Percentiles rank a stretch among this genome's conserved stretches.
Conservation (phyloP, 306 rosid species). For the Mimosa pudica region DNA sequence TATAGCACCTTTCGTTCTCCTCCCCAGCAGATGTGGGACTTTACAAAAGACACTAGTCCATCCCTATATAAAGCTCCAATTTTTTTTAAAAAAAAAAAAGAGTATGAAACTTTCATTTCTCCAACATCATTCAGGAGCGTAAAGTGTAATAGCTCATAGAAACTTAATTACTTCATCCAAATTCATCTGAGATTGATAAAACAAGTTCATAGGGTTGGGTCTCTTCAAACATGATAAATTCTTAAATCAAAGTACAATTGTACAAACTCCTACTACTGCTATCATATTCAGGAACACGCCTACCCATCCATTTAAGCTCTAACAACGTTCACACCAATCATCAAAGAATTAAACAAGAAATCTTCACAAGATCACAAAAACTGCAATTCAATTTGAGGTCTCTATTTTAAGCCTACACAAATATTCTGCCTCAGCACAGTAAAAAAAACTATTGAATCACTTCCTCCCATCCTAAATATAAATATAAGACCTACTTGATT, state of each 20-base stretch:
- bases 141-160: neutral
- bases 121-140: neutral
- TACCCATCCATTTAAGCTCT: neutral
- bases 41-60: neutral
- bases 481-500: too few species aligned
- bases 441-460: too few species aligned
- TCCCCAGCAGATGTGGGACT: too few species aligned
- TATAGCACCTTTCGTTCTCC: too few species aligned
- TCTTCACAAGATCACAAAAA: neutral
- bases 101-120: neutral
- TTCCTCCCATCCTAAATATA: too few species aligned
- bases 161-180: neutral
- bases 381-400: neutral
- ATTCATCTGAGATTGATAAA: neutral
- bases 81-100: neutral
- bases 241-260: neutral
- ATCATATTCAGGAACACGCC: neutral
- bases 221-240: neutral
- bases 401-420: slow-evolving; percentile 1
- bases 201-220: neutral
- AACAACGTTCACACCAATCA: neutral
- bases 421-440: neutral
- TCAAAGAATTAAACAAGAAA: neutral
- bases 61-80: neutral
- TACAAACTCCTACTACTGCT: neutral